Base-by-base conservation (phyloP, 2,329 filamentous ascomycete genomes). In the Colletotrichum nymphaeae region DNA sequence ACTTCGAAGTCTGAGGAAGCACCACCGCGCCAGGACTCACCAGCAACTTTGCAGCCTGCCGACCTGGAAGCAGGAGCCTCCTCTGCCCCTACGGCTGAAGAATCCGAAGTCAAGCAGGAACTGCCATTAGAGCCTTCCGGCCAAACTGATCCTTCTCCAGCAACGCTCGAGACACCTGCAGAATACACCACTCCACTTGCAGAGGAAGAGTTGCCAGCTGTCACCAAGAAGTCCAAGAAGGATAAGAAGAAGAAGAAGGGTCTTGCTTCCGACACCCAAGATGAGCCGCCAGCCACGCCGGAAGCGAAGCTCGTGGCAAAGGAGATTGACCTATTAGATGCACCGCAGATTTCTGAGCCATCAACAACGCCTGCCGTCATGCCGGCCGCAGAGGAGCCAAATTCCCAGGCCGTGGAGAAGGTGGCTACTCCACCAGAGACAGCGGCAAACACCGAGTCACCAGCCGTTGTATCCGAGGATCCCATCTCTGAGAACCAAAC, bases 221-320 rank as follows among this genome's bases (percentile, higher is more conserved):
- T 69, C 22, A 67, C 72, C 49, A 80, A 80, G 76, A 82, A 80
- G 73, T 77, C 72, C 65, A 81, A 81, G 66, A 83, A 82, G 71
- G 76, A 77, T 56, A 81, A 81, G 76, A 80, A 77, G 58, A 77
- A 78, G 24, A 80, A 78, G 65, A 77, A 78, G 14, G 57, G 24
- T 14, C 56, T 57, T 28, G 57, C 58, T 22, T 56, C 69, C 16
- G 37, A 24, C 63, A 66, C 42, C 24, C 24, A 35, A 8, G 63
- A 58, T 28, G 63, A 66, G 32, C 19, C 53, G 32, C 52, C 26
- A 28, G 32, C 32, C 22, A 56, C 24, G 14, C 24, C 32, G 16
- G 32, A 32, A 16, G 35, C 63, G 16, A 32, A 49, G 32, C 53
- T 24, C n/a, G 37, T 24, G 35, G 24, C 6, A 11, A 26, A 46